Evolutionary conservation across 108 stramenopile genomes (phyloP), one percentile per base, ranked within the genome.

Genomic region (Stephanodiscus minutulus): DNA sequence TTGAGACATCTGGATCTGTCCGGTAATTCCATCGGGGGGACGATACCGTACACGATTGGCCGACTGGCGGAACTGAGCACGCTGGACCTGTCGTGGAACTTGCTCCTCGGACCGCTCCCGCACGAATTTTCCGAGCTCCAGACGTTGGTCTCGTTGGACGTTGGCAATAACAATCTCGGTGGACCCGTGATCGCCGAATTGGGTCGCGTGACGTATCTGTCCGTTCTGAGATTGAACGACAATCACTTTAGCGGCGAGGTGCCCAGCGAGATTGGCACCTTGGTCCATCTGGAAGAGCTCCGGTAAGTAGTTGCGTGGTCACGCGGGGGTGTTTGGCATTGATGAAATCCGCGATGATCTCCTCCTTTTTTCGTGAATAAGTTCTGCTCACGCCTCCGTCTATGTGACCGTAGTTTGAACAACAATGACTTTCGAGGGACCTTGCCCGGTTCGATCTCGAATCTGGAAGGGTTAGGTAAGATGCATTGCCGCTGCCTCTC

Each of bases 11-110:
- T 88, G 41, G 72, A 76, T 28, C 43, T 77, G 46, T 62, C 81
- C 9, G 57, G 76, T 4, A 88, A 90, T 73, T 61, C 35, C 20
- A 47, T 89, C 0, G 36, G 59, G 11, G 83, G 83, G 3, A 81
- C 82, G 1, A 67, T 92, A 44, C 91, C 91, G 13, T 74, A 83
- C 41, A 85, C 85, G 49, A 60, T 92, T 7, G 80, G 72, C 13
- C 24, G 31, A 4, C 61, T 89, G 67, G 65, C 25, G 3, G 52
- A 77, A 15, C 59, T 87, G 54, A 65, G 53, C 28, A 55, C 48
- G 59, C 85, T 59, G 68, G 76, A 57, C 36, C 46, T 82, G 52
- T 68, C 81, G 41, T 72, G 56, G 36, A 82, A 82, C 46, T 25
- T 50, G 4, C 60, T 82, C 5, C 44, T 37, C 12, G 81, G 81